Evolutionary conservation across 495 filamentous ascomycete species (phyloP), one percentile per base, ranked within the genome.

Genomic region (Penicillium ucsense): DNA sequence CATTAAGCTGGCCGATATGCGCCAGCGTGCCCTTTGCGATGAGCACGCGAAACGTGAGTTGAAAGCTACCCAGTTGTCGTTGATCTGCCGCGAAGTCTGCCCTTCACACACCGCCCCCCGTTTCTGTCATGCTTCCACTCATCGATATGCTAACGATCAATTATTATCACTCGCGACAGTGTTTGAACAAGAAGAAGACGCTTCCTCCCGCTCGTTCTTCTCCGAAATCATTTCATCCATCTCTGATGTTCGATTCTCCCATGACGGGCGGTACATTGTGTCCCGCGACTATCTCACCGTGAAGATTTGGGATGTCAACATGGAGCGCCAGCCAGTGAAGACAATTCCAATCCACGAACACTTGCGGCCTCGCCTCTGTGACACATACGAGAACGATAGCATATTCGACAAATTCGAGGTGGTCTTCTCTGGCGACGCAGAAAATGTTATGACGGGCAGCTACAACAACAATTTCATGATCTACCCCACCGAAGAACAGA

Each of bases 391-490:
- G 68, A 98, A 98, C 53, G 92, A 98, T 62, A 94, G 88, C 66
- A 98, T 98, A 61, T 98, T 98, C 59, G 92, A 98, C 76, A 98
- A 98, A 66, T 98, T 98, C 54, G 92, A 98, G 70, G 92, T 98
- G 47, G 94, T 97, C 35, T 97, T 98, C 69, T 96, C 91, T 3
- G 92, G 92, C 10, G 92, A 97, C 65, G 89, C 89, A 6, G 91
- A 94, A 74, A 96, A 98, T 59, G 92, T 97, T 49, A 98, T 98
- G 92, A 98, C 92, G 5, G 92, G 92, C 55, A 94, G 88, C 63
- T 98, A 98, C 75, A 98, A 98, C 79, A 98, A 98, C 71, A 98
- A 98, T 71, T 98, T 98, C 76, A 98, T 98, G 92, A 98, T 98
- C 57, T 98, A 98, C 68, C 92, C 92, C 1, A 92, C 90, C 32